Percentiles rank a stretch among this genome's conserved stretches.
phyloP scores from a whole-genome alignment of 805 yeast species.

The Barnettozyma californica region DNA sequence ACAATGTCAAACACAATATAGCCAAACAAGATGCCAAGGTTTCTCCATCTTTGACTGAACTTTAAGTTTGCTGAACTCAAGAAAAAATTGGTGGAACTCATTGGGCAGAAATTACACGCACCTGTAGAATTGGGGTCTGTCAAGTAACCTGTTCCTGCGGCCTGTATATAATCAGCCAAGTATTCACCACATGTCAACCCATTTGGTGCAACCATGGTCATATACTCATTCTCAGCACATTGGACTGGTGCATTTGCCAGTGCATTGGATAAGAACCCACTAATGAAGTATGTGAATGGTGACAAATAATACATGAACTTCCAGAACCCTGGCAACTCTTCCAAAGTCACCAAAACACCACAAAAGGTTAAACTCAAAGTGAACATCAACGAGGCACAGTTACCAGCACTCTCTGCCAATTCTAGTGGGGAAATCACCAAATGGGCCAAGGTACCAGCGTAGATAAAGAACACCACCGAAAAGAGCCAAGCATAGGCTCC shows the following conservation, averaged over 20 bases:
- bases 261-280: constrained; percentile 48
- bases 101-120: constrained; percentile 55
- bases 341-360: constrained; percentile 62
- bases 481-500: constrained; percentile 41
- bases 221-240: constrained; percentile 45
- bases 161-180: constrained; percentile 32
- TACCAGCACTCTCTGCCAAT: constrained; percentile 57
- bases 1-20: constrained; percentile 35
- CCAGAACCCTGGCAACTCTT: constrained; percentile 64
- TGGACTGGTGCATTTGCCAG: constrained; percentile 42
- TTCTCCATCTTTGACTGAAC: constrained; percentile 57
- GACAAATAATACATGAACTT: constrained; percentile 67
- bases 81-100: constrained; percentile 50
- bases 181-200: constrained; percentile 55
- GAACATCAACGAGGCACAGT: constrained; percentile 48
- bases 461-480: constrained; percentile 49
- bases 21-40: constrained; percentile 49
- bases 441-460: constrained; percentile 51
- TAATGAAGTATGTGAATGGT: constrained; percentile 61
- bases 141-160: constrained; percentile 24
- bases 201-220: constrained; percentile 43
- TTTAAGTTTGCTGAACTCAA: constrained; percentile 38
- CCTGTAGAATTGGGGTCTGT: constrained; percentile 31
- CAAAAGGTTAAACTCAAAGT: constrained; percentile 63
- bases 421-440: constrained; percentile 54